These are phyloP conservation scores for Solanum medicagineum DNA, from an alignment of 257 asterid species.

Conservation along the genomic window DNA sequence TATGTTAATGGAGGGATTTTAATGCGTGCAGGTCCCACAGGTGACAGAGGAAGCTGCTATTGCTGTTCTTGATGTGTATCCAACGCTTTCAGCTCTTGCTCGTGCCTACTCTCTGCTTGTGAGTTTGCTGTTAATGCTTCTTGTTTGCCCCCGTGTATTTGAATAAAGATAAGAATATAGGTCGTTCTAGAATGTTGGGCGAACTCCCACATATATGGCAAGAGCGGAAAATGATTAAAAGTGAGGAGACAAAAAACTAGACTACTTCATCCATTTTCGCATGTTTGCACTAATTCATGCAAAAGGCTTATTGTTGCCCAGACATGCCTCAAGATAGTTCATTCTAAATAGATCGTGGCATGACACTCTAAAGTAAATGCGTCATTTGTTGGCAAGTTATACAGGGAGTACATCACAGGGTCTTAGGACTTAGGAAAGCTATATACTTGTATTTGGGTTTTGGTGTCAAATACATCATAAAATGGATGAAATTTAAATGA, in stretches of 20 bases:
- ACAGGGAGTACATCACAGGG: neutral
- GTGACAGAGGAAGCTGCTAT: slow-evolving; percentile 90
- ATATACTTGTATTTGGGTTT: neutral
- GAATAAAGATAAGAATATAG: neutral
- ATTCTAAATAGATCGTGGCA: neutral
- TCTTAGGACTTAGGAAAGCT: neutral
- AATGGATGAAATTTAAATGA: neutral
- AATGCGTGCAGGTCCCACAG: slow-evolving; percentile 68
- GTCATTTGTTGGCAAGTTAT: neutral
- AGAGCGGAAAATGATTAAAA: neutral
- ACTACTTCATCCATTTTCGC: neutral
- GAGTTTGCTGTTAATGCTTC: slow-evolving; percentile 19
- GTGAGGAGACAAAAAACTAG: neutral
- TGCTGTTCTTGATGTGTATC: slow-evolving; percentile 79
- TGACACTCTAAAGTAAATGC: neutral
- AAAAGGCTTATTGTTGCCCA: neutral
- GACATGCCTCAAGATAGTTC: neutral
- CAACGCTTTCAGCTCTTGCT: slow-evolving; percentile 78
- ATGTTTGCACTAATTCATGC: neutral
- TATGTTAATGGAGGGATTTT: neutral
- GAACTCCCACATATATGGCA: neutral
- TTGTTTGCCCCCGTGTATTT: neutral
- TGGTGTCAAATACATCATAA: neutral
- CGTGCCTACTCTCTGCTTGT: slow-evolving; percentile 69
- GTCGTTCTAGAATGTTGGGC: neutral